Base-by-base conservation (phyloP, 1,284 basidiomycete species). In the Bjerkandera adusta region DNA sequence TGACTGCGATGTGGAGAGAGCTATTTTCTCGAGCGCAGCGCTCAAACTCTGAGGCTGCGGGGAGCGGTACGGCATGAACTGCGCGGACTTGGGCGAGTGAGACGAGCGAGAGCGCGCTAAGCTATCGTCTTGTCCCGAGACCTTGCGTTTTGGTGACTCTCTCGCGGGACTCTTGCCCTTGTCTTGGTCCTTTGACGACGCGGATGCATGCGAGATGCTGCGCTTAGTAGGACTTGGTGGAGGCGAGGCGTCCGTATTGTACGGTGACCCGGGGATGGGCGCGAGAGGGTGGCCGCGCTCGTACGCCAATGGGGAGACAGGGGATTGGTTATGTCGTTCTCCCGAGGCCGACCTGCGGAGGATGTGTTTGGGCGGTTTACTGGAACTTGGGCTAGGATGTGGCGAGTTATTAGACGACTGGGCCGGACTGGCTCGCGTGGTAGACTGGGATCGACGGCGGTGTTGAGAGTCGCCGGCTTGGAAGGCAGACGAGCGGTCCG, bases 261-360 rank as follows among this genome's bases (percentile, higher is more conserved):
- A 76, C 5, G 77, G 78, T 33, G 80, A 83, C 22, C 75, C 79
- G 32, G 81, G 81, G 37, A 83, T 83, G 15, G 81, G 79, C 21
- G 79, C 73, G 15, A 84, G 67, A 26, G 77, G 57, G 38, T 65
- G 63, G 3, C 63, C 63, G n/a, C 60, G 59, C 21, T 61, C 57
- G 48, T 63, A 65, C 33, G 63, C 45, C 4, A 65, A 50, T 20
- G 63, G 63, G 2, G 60, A 58, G 7, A 55, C 56, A 16, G 55
- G 52, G 24, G 51, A 51, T 1, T 53, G 49, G 16, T 53, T 54
- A 13, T 20, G 43, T 16, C 36, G 41, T 20, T 52, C 50, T 20
- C 40, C 42, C 15, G 49, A 47, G 4, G 35, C 15, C 5, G 49
- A 34, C 10, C 47, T 43, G 12, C 44, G 26, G 4, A 44, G 16